phyloP scores from a whole-genome alignment of 1,139 yeast genomes.

The Sugiyamaella xylanicola region DNA sequence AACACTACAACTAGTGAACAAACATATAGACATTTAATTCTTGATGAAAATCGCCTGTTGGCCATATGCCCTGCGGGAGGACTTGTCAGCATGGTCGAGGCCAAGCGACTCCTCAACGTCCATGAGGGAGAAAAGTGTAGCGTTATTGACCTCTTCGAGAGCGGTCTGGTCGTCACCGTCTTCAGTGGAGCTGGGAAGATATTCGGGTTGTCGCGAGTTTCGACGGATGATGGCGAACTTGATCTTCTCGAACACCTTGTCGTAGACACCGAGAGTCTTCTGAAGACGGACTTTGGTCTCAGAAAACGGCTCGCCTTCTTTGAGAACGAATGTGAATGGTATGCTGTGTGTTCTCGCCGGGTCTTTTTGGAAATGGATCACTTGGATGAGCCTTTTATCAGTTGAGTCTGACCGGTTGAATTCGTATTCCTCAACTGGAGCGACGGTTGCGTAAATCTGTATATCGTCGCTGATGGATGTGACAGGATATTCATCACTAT shows the following conservation, averaged over 20 bases:
- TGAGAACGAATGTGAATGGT: constrained; percentile 74
- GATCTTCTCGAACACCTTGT: constrained; percentile 74
- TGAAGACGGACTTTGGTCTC: constrained; percentile 74
- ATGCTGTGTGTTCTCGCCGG: constrained; percentile 76
- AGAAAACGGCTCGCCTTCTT: constrained; percentile 55
- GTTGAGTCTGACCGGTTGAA: constrained; percentile 27
- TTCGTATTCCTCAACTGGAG: constrained; percentile 42
- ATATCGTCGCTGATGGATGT: constrained; percentile 32
- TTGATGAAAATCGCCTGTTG: constrained; percentile 66
- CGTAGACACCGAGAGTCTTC: constrained; percentile 68
- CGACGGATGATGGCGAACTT: constrained; percentile 54
- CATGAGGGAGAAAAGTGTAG: constrained; percentile 59
- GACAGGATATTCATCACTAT: constrained; percentile 33
- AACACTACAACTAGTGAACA: too few species aligned
- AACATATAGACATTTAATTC: constrained; percentile 24
- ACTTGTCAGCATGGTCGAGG: constrained; percentile 83
- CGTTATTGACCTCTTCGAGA: constrained; percentile 37
- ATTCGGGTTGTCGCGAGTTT: constrained; percentile 44
- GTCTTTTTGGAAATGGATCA: constrained; percentile 77
- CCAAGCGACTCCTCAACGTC: constrained; percentile 60
- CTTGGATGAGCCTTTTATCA: constrained; percentile 47
- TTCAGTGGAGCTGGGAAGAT: constrained; percentile 39
- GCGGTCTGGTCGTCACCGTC: background rate
- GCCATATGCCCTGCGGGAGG: constrained; percentile 38
- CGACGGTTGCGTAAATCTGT: constrained; percentile 40